These are phyloP conservation scores for Fusarium subglutinans DNA, from an alignment of 2,329 filamentous ascomycete species.

Conservation along the genomic window DNA sequence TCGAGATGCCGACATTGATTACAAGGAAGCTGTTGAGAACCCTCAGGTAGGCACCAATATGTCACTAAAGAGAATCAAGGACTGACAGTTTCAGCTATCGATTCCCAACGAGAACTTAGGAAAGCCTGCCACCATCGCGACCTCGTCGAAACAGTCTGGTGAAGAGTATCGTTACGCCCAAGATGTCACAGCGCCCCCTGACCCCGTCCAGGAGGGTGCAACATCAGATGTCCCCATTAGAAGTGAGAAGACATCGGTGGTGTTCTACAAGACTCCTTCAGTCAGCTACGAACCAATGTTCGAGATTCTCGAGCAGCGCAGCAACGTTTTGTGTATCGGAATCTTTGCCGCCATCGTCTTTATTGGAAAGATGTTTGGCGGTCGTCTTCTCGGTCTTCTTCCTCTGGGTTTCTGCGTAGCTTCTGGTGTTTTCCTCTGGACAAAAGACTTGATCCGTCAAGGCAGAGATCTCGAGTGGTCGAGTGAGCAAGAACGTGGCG, in stretches of 20 bases:
- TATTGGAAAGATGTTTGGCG: slow-evolving; percentile 82
- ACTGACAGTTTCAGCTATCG: slow-evolving; percentile 60
- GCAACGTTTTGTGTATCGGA: slow-evolving; percentile 73
- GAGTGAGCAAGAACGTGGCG: slow-evolving; percentile 83
- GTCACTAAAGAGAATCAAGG: accelerated
- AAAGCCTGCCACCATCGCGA: slow-evolving; percentile 77
- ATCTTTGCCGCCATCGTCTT: slow-evolving; percentile 80
- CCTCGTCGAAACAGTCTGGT: slow-evolving; percentile 74
- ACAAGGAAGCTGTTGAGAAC: slow-evolving; percentile 75
- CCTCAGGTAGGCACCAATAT: slow-evolving; percentile 64
- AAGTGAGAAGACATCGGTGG: slow-evolving; percentile 94
- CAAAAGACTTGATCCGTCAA: slow-evolving; percentile 84
- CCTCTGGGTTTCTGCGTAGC: slow-evolving; percentile 76
- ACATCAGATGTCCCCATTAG: slow-evolving; percentile 96
- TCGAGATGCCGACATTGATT: slow-evolving; percentile 77
- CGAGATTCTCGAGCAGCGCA: slow-evolving; percentile 75
- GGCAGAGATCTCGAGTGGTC: slow-evolving; percentile 89
- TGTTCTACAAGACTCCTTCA: slow-evolving; percentile 93
- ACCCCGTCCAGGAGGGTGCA: slow-evolving; percentile 80
- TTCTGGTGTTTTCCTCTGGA: slow-evolving; percentile 87
- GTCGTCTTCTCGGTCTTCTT: slow-evolving; percentile 77
- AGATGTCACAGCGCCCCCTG: slow-evolving; percentile 90
- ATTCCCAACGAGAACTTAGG: slow-evolving; percentile 90
- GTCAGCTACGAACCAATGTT: slow-evolving; percentile 93
- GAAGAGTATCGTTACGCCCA: slow-evolving; percentile 86